Percentiles rank a stretch among this genome's conserved stretches.
Evolutionary conservation across 1,139 yeast species (phyloP).

Genomic region (Zygosaccharomyces pseudobailii): DNA sequence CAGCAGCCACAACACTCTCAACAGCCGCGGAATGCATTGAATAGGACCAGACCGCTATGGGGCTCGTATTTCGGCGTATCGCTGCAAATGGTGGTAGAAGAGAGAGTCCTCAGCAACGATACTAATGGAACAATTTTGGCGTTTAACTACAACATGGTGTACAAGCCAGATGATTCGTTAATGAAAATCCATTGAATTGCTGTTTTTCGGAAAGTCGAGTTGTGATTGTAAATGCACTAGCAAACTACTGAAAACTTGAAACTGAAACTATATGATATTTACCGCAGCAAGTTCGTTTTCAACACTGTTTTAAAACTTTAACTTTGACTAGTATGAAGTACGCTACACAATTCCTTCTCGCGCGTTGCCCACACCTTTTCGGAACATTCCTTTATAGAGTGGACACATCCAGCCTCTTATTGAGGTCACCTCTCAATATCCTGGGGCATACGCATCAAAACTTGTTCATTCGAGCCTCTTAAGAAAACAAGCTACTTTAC

Average conservation of each 20-base stretch:
- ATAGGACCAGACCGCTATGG: conserved; percentile 42
- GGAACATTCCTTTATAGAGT: no score
- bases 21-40: conserved; percentile 15
- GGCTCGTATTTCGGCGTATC: conserved; percentile 69
- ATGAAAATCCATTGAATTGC: conserved; percentile 27
- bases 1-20: conserved; percentile 11
- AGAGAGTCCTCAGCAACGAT: conserved; percentile 43
- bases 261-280: background rate
- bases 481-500: no score
- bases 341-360: no score
- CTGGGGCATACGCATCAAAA: no score
- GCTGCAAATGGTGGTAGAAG: conserved; percentile 56
- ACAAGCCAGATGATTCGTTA: conserved; percentile 54
- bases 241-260: background rate
- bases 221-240: background rate
- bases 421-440: no score
- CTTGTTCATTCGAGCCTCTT: no score
- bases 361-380: no score
- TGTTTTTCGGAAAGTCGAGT: background rate
- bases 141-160: conserved; percentile 62
- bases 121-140: conserved; percentile 47
- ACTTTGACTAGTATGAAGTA: no score
- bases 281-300: no score
- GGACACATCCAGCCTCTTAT: no score
- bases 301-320: no score